These are phyloP conservation scores for Globisporangium apiculatum DNA, from an alignment of 352 stramenopile species.

Conservation along the genomic window DNA sequence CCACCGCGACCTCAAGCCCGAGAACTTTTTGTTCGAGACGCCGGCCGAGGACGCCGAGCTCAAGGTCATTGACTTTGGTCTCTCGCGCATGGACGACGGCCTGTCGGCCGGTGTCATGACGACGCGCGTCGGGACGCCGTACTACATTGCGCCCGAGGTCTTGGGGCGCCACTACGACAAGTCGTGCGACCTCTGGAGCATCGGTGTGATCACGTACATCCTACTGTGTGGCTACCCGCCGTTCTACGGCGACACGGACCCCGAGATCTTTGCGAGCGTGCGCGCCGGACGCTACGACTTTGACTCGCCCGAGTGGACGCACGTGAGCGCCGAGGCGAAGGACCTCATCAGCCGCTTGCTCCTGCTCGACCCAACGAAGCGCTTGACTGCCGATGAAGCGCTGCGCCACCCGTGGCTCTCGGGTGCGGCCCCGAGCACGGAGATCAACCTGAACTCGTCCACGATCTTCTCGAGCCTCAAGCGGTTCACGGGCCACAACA, in stretches of 20 bases:
- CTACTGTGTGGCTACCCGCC: constrained; percentile 94
- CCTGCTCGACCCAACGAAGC: constrained; percentile 87
- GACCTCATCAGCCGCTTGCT: constrained; percentile 93
- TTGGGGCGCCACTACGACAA: constrained; percentile 94
- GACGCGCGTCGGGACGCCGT: constrained; percentile 95
- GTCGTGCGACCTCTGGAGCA: constrained; percentile 95
- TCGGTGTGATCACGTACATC: constrained; percentile 95
- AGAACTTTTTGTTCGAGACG: constrained; percentile 95
- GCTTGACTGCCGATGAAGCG: constrained; percentile 90
- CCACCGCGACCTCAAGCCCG: constrained; percentile 96
- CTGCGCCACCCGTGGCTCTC: constrained; percentile 81
- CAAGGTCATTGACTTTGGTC: constrained; percentile 99
- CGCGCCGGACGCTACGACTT: constrained; percentile 79
- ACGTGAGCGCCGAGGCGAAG: constrained; percentile 87
- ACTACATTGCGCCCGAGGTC: constrained; percentile 94
- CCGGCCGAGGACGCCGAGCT: constrained; percentile 87
- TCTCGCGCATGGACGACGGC: constrained; percentile 89
- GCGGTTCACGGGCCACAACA: constrained; percentile 86
- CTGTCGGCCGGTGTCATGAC: constrained; percentile 85
- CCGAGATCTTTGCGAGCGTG: constrained; percentile 85
- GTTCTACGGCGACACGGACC: constrained; percentile 94
- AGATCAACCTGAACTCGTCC: constrained; percentile 63
- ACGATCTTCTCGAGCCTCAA: constrained; percentile 85
- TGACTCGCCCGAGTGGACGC: constrained; percentile 78
- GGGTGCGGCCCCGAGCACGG: constrained; percentile 62